These are phyloP conservation scores for Blastobotrys capitulatus DNA, from an alignment of 1,139 yeast genomes.

Conservation along the genomic window DNA sequence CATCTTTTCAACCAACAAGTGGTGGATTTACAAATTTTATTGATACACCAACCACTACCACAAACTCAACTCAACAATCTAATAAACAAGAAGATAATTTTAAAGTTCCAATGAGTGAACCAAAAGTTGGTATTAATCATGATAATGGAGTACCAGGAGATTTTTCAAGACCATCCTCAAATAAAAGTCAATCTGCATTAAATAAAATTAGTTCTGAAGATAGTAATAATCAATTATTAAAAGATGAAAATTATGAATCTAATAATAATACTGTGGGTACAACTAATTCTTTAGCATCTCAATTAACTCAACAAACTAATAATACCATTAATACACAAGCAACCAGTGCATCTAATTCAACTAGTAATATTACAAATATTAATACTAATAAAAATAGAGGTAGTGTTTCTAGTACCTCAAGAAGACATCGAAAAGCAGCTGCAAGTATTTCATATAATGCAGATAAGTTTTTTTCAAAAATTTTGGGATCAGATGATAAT, in stretches of 20 bases:
- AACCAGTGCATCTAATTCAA: neutral
- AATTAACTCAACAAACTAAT: constrained; percentile 7
- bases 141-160: constrained; percentile 35
- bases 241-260: constrained; percentile 1
- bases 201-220: constrained; percentile 12
- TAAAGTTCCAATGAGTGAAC: constrained; percentile 29
- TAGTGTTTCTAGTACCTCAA: neutral
- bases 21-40: constrained; percentile 9
- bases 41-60: constrained; percentile 1
- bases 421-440: constrained; percentile 24
- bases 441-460: constrained; percentile 30
- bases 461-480: constrained; percentile 25
- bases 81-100: constrained; percentile 11
- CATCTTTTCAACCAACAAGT: constrained; percentile 33
- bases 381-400: constrained; percentile 1
- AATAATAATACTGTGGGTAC: constrained; percentile 7
- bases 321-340: neutral
- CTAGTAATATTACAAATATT: neutral
- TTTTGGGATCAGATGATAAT: constrained; percentile 20
- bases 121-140: constrained; percentile 33
- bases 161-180: constrained; percentile 30
- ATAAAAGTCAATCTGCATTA: constrained; percentile 16
- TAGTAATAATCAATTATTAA: neutral
- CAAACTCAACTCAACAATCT: neutral
- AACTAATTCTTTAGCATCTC: neutral